Percentiles rank a stretch among this genome's conserved stretches.
These are phyloP conservation scores for Recurvomyces mirabilis DNA, from an alignment of 495 filamentous ascomycete genomes.

Conservation along the genomic window DNA sequence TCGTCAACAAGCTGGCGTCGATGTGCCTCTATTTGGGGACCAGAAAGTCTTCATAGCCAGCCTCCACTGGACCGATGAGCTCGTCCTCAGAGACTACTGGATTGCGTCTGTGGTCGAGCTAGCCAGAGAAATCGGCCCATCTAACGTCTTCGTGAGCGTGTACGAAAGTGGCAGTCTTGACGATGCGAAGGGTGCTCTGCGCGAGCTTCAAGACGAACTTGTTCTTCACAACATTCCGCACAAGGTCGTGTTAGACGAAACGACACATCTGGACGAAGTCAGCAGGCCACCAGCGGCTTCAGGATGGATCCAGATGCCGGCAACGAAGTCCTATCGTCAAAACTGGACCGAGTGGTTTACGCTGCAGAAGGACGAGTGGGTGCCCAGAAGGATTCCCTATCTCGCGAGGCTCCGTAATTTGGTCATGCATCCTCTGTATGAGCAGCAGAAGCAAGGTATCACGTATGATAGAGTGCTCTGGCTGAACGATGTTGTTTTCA, in stretches of 20 bases:
- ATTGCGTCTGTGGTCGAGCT: slow-evolving; percentile 44
- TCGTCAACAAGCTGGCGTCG: not conserved
- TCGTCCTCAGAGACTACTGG: slow-evolving; percentile 46
- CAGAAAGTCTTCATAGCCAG: slow-evolving; percentile 50
- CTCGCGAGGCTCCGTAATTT: slow-evolving; percentile 52
- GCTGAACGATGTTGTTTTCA: slow-evolving; percentile 67
- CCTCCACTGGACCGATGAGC: slow-evolving; percentile 60
- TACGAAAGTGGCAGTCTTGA: slow-evolving; percentile 66
- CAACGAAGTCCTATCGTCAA: slow-evolving; percentile 5
- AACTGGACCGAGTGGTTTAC: slow-evolving; percentile 12
- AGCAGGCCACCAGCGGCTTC: slow-evolving; percentile 25
- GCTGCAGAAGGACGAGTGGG: slow-evolving; percentile 32
- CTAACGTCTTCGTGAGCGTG: slow-evolving; percentile 61
- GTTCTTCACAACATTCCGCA: slow-evolving; percentile 41
- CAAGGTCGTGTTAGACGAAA: slow-evolving; percentile 43
- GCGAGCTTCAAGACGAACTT: slow-evolving; percentile 46
- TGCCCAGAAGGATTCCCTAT: slow-evolving; percentile 56
- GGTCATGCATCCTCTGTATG: slow-evolving; percentile 38
- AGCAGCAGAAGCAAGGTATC: slow-evolving; percentile 36
- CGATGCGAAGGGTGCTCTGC: slow-evolving; percentile 52
- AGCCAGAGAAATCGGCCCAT: slow-evolving; percentile 33
- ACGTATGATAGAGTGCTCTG: slow-evolving; percentile 61
- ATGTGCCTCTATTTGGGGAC: not conserved
- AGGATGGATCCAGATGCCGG: slow-evolving; percentile 49
- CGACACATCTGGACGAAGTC: slow-evolving; percentile 47